Evolutionary conservation across 257 asterid species (phyloP).

Genomic region (Dorcoceras hygrometricum): DNA sequence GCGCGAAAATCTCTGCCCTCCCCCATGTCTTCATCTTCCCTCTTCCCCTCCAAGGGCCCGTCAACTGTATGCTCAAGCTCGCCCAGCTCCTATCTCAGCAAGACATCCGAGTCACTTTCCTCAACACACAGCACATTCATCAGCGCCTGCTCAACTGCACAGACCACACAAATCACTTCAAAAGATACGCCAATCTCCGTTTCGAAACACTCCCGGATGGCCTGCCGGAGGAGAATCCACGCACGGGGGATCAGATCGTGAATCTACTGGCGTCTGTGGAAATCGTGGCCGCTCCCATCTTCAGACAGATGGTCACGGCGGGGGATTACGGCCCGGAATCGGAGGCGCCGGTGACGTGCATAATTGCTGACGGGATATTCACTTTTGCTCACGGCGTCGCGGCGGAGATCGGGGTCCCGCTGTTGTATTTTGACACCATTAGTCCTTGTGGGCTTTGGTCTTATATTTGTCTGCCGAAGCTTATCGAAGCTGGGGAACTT

Average conservation of each 20-base stretch:
- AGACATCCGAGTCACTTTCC: constrained; percentile 51
- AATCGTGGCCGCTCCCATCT: constrained; percentile 29
- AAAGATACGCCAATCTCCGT: constrained; percentile 32
- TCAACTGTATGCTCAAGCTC: constrained; percentile 52
- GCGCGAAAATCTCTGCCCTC: too few relatives aligned
- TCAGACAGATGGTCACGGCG: constrained; percentile 35
- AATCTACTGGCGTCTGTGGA: constrained; percentile 37
- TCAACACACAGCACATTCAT: constrained; percentile 63
- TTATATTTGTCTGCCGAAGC: constrained; percentile 52
- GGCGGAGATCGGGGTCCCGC: constrained; percentile 28
- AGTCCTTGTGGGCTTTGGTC: constrained; percentile 65
- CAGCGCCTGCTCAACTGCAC: constrained; percentile 34
- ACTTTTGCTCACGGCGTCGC: constrained; percentile 46
- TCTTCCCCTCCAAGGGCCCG: constrained; percentile 63
- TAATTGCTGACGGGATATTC: constrained; percentile 56
- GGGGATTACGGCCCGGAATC: constrained; percentile 17
- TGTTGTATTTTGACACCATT: constrained; percentile 48
- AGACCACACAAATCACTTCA: constrained; percentile 25
- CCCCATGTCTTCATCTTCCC: constrained; percentile 66
- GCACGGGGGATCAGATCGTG: constrained; percentile 30
- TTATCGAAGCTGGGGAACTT: constrained; percentile 50
- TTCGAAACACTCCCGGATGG: constrained; percentile 54
- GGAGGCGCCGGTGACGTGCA: constrained; percentile 34
- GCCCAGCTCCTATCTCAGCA: constrained; percentile 44
- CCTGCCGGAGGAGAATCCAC: constrained; percentile 43